Conservation (phyloP, 192 early-diverging fungal species). For the Gonapodya sp. region DNA sequence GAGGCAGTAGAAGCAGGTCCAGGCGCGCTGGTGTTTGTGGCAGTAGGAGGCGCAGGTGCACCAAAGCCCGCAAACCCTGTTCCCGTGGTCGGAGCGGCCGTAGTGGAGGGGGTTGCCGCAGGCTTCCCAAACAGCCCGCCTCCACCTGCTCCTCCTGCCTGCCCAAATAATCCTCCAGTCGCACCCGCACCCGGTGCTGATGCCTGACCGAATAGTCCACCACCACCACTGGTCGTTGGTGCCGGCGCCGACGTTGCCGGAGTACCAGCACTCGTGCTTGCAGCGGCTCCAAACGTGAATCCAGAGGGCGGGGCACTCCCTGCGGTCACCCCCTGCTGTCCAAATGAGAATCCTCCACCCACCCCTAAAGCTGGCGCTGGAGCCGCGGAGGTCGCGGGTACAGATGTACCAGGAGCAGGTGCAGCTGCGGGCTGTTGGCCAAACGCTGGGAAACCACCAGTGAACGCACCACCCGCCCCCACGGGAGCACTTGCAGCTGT, state of each 20-base stretch:
- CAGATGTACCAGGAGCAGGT: not conserved
- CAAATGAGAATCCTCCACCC: not conserved
- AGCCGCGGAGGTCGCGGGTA: not conserved
- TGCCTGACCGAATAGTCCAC: too few relatives aligned
- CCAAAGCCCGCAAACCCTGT: too few relatives aligned
- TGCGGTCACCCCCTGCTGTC: not conserved
- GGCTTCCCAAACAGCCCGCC: too few relatives aligned
- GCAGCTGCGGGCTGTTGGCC: too few relatives aligned
- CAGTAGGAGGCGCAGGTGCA: not conserved
- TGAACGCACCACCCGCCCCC: not conserved
- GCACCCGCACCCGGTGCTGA: too few relatives aligned
- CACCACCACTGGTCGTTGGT: conserved; percentile 16
- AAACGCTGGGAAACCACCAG: too few relatives aligned
- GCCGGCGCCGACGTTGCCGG: too few relatives aligned
- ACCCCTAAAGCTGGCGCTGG: not conserved
- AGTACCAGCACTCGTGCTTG: not conserved
- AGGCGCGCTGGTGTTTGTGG: too few relatives aligned
- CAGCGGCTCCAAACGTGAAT: not conserved
- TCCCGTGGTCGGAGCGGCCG: too few relatives aligned
- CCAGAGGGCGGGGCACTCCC: not conserved
- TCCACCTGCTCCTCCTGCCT: too few relatives aligned
- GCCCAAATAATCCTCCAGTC: too few relatives aligned
- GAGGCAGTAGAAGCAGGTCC: conserved; percentile 17
- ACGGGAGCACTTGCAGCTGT: not conserved
- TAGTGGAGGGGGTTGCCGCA: too few relatives aligned